Conservation (phyloP, 352 stramenopile species). For the Phytophthora pistaciae region DNA sequence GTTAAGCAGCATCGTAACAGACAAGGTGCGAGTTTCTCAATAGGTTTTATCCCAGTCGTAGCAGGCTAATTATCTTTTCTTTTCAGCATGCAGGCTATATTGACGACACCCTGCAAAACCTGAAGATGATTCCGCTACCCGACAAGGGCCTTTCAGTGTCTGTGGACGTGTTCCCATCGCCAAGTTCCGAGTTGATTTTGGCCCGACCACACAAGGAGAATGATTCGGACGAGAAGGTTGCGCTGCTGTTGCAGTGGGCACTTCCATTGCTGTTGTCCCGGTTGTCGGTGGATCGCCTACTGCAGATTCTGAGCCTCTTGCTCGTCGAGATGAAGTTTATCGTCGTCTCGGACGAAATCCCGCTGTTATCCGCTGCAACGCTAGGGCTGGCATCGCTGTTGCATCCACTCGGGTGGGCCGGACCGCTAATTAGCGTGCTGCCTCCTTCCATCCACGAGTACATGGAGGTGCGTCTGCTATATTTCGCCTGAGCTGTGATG, state of each 20-base stretch:
- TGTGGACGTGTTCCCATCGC: conserved; percentile 29
- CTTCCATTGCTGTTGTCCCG: conserved; percentile 42
- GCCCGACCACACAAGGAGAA: conserved; percentile 42
- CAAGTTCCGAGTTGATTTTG: conserved; percentile 30
- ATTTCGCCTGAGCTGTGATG: no score
- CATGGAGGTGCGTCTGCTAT: conserved; percentile 45
- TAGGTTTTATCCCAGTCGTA: neutral
- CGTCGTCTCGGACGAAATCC: conserved; percentile 54
- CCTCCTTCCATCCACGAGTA: conserved; percentile 62
- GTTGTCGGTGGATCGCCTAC: conserved; percentile 48
- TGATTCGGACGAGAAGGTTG: conserved; percentile 46
- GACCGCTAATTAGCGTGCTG: conserved; percentile 59
- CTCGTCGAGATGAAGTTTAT: conserved; percentile 67
- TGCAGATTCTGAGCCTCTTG: conserved; percentile 54
- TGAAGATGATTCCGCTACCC: conserved; percentile 32
- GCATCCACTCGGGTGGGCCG: conserved; percentile 57
- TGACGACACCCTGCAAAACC: conserved; percentile 36
- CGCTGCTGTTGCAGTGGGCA: conserved; percentile 57
- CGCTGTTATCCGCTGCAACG: conserved; percentile 50
- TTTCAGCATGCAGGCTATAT: conserved; percentile 50
- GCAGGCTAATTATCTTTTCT: neutral
- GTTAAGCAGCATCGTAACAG: conserved; percentile 48
- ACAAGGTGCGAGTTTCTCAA: conserved; percentile 35
- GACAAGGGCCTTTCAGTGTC: conserved; percentile 24
- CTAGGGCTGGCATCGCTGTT: conserved; percentile 53